A percentile compares a stretch with the other conserved stretches of the same genome.
These are phyloP conservation scores for Dendrobium chrysotoxum DNA, from an alignment of 106 monocot genomes.

Conservation along the genomic window DNA sequence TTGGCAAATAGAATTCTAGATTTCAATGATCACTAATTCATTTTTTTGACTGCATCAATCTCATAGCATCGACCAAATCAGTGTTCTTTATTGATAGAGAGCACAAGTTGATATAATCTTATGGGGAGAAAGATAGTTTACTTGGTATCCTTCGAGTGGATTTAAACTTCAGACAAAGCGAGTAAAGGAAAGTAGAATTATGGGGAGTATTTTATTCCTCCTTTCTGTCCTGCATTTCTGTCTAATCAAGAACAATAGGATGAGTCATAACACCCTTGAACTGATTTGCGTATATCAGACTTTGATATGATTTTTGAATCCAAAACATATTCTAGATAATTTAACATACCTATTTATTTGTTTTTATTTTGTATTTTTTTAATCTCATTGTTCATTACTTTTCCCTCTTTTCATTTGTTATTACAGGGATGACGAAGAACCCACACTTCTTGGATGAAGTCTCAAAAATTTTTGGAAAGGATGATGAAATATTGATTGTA, in stretches of 20 bases:
- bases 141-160: too few relatives aligned
- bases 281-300: background rate
- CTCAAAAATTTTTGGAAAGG: constrained; percentile 32
- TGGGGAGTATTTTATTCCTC: background rate
- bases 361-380: background rate
- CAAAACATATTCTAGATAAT: background rate
- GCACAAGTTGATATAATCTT: too few relatives aligned
- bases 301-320: background rate
- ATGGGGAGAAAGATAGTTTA: too few relatives aligned
- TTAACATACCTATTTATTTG: background rate
- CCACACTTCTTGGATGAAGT: constrained; percentile 51
- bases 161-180: too few relatives aligned
- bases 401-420: background rate
- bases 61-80: too few relatives aligned
- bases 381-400: background rate
- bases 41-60: too few relatives aligned
- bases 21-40: too few relatives aligned
- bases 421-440: constrained; percentile 51
- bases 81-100: too few relatives aligned
- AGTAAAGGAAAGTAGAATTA: too few relatives aligned
- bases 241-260: too few relatives aligned
- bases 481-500: constrained; percentile 60
- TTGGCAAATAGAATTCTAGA: too few relatives aligned
- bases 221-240: background rate
- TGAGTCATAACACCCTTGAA: background rate